phyloP scores from a whole-genome alignment of 169 alveolate genomes.

The Cryptosporidium tyzzeri region DNA sequence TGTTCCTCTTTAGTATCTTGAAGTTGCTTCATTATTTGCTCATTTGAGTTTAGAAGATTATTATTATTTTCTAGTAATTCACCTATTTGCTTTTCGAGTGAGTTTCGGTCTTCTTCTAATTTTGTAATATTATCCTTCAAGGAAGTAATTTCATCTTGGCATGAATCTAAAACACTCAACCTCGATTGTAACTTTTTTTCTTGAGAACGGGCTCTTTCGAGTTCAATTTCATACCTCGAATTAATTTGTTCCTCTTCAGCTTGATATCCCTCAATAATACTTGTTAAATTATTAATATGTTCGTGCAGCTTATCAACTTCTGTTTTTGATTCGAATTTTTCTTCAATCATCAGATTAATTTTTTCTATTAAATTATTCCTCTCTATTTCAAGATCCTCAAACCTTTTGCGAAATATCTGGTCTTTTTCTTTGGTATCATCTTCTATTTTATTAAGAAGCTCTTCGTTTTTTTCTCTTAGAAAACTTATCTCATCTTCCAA shows the following conservation, averaged over 20 bases:
- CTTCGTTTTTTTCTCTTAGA: constrained; percentile 15
- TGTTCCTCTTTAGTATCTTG: constrained; percentile 24
- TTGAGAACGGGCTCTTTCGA: constrained; percentile 49
- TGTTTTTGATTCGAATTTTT: constrained; percentile 13
- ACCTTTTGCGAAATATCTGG: constrained; percentile 12
- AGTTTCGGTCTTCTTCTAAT: neutral
- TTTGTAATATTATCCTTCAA: constrained; percentile 1
- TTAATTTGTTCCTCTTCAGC: constrained; percentile 71
- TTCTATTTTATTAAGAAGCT: constrained; percentile 7
- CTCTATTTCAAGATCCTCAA: constrained; percentile 32
- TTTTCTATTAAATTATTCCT: constrained; percentile 10
- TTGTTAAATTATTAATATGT: constrained; percentile 49
- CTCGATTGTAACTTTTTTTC: constrained; percentile 11
- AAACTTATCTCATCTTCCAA: constrained; percentile 4
- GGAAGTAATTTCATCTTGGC: constrained; percentile 28
- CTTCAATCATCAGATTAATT: constrained; percentile 37
- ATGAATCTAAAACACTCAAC: constrained; percentile 19
- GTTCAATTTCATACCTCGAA: constrained; percentile 66
- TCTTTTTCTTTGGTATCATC: constrained; percentile 2
- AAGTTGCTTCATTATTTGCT: constrained; percentile 33
- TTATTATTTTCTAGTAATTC: constrained; percentile 50
- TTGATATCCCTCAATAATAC: constrained; percentile 69
- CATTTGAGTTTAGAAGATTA: constrained; percentile 36
- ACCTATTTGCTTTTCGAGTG: neutral
- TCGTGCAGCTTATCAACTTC: constrained; percentile 41